Percentiles rank a stretch among this genome's conserved stretches.
These are phyloP conservation scores for Coemansia guatemalensis DNA, from an alignment of 192 early-diverging fungal species.

Conservation along the genomic window DNA sequence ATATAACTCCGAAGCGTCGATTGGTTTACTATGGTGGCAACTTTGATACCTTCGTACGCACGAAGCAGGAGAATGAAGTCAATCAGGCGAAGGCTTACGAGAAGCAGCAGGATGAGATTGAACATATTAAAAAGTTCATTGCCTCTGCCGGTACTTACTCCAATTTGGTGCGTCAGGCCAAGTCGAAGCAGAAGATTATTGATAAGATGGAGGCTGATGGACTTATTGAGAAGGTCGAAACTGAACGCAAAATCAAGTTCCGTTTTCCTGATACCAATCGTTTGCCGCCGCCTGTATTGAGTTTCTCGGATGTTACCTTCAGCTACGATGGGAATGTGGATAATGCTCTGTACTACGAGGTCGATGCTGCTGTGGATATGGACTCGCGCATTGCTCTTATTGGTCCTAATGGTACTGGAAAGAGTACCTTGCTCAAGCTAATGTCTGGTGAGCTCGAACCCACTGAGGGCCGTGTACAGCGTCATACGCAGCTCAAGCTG, in stretches of 20 bases:
- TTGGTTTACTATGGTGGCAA: slow-evolving; percentile 96
- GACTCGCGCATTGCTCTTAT: slow-evolving; percentile 98
- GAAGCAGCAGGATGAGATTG: slow-evolving; percentile 99
- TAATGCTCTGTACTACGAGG: slow-evolving; percentile 84
- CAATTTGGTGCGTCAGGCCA: slow-evolving; percentile 97
- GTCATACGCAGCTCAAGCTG: slow-evolving; percentile 92
- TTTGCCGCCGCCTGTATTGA: slow-evolving; percentile 93
- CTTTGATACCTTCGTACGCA: slow-evolving; percentile 95
- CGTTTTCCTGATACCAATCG: slow-evolving; percentile 81
- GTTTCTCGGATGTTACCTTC: slow-evolving; percentile 91
- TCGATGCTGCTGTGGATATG: slow-evolving; percentile 95
- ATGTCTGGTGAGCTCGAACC: slow-evolving; percentile 89
- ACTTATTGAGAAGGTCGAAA: slow-evolving; percentile 92
- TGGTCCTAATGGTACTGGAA: slow-evolving; percentile 93
- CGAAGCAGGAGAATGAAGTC: slow-evolving; percentile 90
- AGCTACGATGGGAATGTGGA: slow-evolving; percentile 83
- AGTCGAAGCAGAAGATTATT: slow-evolving; percentile 99
- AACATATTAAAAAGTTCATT: slow-evolving; percentile 98
- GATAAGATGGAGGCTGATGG: slow-evolving; percentile 99
- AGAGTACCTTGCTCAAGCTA: slow-evolving; percentile 96
- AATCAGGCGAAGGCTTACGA: slow-evolving; percentile 99
- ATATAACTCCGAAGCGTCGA: slow-evolving; percentile 87
- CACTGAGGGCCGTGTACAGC: slow-evolving; percentile 79
- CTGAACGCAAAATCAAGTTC: slow-evolving; percentile 76
- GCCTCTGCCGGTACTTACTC: slow-evolving; percentile 98